phyloP scores from a whole-genome alignment of 495 filamentous ascomycete species.

The Venustampulla echinocandica region DNA sequence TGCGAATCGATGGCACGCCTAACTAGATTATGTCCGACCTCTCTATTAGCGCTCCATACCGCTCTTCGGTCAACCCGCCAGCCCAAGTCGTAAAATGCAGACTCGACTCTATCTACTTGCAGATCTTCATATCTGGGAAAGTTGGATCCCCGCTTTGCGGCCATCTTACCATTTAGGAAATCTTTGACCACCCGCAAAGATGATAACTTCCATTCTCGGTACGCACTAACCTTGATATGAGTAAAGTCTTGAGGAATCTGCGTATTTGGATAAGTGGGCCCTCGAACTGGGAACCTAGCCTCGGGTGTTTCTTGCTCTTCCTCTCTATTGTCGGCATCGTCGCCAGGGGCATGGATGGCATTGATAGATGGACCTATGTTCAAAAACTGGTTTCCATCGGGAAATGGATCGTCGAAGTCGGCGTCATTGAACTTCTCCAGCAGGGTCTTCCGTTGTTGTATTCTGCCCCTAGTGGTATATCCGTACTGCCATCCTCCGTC shows the following conservation, averaged over 20 bases:
- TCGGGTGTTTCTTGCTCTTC: neutral
- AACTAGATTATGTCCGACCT: neutral
- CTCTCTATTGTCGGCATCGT: too few species aligned
- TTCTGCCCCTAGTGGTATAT: neutral
- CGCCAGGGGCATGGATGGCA: conserved; percentile 3
- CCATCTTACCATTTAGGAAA: conserved; percentile 5
- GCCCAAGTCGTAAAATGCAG: conserved; percentile 5
- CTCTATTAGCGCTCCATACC: neutral
- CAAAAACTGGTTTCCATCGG: neutral
- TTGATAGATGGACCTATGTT: conserved; percentile 1
- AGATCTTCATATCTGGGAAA: too few species aligned
- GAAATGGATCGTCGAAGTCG: conserved; percentile 2
- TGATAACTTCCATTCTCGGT: neutral
- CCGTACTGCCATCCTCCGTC: conserved; percentile 5
- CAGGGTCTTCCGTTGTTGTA: neutral
- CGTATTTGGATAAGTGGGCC: conserved; percentile 8
- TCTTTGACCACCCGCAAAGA: neutral
- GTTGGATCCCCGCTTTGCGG: neutral
- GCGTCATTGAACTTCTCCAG: neutral
- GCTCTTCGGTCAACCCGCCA: conserved; percentile 6
- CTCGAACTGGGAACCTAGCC: neutral
- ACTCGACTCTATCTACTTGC: conserved; percentile 4
- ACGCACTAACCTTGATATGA: conserved; percentile 1
- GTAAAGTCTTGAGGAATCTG: conserved; percentile 5
- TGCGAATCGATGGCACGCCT: neutral